These are phyloP conservation scores for Berkeleyomyces rouxiae DNA, from an alignment of 2,329 filamentous ascomycete genomes.

Conservation along the genomic window DNA sequence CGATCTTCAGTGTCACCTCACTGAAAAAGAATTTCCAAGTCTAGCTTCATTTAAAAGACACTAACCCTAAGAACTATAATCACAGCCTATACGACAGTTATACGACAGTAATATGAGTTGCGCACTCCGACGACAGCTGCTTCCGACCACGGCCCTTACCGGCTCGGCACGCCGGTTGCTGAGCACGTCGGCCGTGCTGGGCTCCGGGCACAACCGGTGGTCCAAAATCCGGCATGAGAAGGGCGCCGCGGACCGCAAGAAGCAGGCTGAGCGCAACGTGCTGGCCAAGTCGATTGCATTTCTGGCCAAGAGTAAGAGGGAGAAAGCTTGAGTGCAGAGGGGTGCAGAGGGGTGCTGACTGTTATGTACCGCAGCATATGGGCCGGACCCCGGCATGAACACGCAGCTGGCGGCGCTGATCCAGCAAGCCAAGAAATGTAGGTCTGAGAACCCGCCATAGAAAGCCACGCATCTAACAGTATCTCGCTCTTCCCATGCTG, in stretches of 20 bases:
- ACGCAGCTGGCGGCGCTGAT: conserved; percentile 59
- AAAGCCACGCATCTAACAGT: conserved; percentile 14
- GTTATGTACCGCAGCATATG: conserved; percentile 2
- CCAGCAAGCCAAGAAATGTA: conserved; percentile 61
- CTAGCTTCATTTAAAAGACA: no score
- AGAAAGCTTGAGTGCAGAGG: conserved; percentile 15
- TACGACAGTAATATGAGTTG: not conserved
- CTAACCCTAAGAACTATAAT: not conserved
- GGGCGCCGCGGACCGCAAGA: conserved; percentile 65
- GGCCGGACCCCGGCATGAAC: conserved; percentile 43
- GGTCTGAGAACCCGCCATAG: conserved; percentile 7
- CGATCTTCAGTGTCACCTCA: not conserved
- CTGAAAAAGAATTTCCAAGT: not conserved
- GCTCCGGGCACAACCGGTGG: conserved; percentile 83
- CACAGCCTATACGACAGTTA: not conserved
- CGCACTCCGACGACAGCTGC: not conserved
- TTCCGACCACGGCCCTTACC: not conserved
- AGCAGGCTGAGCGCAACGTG: conserved; percentile 50
- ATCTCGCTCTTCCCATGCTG: not conserved
- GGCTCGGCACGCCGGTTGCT: not conserved
- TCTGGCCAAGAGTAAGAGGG: conserved; percentile 47
- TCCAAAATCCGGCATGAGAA: conserved; percentile 94
- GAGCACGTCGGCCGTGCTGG: conserved; percentile 19
- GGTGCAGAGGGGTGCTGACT: not conserved
- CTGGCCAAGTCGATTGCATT: conserved; percentile 59